phyloP scores from a whole-genome alignment of 1,284 basidiomycete species.

The Baeospora myosura region DNA sequence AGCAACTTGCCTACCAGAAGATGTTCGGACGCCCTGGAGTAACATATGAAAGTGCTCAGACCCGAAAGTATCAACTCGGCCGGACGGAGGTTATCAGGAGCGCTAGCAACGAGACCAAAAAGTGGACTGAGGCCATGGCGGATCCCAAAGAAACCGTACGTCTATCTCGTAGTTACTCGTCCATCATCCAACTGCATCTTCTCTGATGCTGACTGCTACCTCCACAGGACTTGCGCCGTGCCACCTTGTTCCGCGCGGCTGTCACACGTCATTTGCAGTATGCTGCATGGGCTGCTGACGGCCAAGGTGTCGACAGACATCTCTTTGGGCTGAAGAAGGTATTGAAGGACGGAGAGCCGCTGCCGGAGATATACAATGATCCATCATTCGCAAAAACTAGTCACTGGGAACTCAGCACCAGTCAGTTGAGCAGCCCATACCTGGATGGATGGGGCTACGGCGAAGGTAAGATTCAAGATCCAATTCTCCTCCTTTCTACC shows the following conservation, averaged over 20 bases:
- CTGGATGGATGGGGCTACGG: conserved; percentile 97
- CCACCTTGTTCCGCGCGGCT: conserved; percentile 71
- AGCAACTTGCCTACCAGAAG: conserved; percentile 93
- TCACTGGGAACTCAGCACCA: conserved; percentile 93
- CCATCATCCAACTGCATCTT: neutral
- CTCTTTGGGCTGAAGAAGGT: conserved; percentile 90
- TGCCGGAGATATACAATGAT: conserved; percentile 80
- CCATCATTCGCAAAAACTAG: conserved; percentile 61
- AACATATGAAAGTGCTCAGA: conserved; percentile 93
- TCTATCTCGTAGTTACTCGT: conserved; percentile 8
- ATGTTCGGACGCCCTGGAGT: conserved; percentile 75
- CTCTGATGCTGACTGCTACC: conserved; percentile 16
- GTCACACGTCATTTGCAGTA: conserved; percentile 83
- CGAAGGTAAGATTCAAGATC: conserved; percentile 57
- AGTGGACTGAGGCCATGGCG: conserved; percentile 87
- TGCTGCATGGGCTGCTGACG: conserved; percentile 86
- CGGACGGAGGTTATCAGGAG: conserved; percentile 93
- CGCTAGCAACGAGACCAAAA: conserved; percentile 77
- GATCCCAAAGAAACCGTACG: conserved; percentile 48
- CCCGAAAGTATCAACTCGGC: conserved; percentile 86
- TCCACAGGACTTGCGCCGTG: conserved; percentile 53
- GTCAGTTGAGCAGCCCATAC: conserved; percentile 77
- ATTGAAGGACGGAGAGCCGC: conserved; percentile 65
- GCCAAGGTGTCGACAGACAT: conserved; percentile 93
- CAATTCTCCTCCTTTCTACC: conserved; percentile 6